Evolutionary conservation across 345 rosid genomes (phyloP).

Genomic region (Microcos paniculata): DNA sequence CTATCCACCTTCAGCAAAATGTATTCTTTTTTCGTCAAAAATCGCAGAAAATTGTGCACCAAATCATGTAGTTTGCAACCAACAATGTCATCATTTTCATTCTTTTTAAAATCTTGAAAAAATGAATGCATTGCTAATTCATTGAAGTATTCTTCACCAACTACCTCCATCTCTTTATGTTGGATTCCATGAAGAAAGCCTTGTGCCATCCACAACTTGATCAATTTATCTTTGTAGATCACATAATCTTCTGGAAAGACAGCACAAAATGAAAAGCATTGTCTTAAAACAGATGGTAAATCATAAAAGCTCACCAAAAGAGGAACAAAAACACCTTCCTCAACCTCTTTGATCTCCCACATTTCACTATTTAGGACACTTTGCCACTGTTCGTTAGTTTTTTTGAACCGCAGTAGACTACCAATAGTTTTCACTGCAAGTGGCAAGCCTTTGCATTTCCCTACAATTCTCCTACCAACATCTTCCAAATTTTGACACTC

Average conservation of each 20-base stretch:
- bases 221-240: background rate
- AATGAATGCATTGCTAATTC: constrained; percentile 19
- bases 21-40: constrained; percentile 11
- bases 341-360: constrained; percentile 21
- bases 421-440: constrained; percentile 23
- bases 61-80: constrained; percentile 28
- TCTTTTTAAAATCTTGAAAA: constrained; percentile 26
- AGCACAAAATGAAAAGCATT: background rate
- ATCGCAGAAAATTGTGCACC: constrained; percentile 22
- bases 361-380: background rate
- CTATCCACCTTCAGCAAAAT: background rate
- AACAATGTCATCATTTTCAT: background rate
- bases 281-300: background rate
- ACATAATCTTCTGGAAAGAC: background rate
- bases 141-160: constrained; percentile 21
- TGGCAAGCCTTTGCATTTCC: constrained; percentile 13
- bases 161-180: constrained; percentile 3
- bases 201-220: constrained; percentile 9
- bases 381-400: background rate
- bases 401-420: constrained; percentile 23
- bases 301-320: constrained; percentile 3
- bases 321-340: constrained; percentile 4
- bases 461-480: constrained; percentile 18
- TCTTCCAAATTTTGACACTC: constrained; percentile 2
- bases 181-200: background rate